phyloP scores from a whole-genome alignment of 2,329 filamentous ascomycete genomes.

The Hypoxylon sp. region DNA sequence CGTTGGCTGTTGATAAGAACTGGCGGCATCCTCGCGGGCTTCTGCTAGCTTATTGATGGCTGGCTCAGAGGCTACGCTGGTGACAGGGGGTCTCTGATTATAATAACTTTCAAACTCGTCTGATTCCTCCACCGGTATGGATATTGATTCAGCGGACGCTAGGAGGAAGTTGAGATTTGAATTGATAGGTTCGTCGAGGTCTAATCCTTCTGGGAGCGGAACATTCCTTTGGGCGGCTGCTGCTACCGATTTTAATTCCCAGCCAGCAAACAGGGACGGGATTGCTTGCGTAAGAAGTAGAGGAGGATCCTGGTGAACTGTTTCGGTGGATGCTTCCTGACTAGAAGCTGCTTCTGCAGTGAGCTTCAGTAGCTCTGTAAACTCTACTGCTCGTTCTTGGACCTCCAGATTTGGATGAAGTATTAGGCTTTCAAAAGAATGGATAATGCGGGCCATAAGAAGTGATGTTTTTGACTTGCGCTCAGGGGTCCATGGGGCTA shows the following conservation, averaged over 20 bases:
- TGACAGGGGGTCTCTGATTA: constrained; percentile 62
- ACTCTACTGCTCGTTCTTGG: constrained; percentile 92
- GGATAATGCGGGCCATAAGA: constrained; percentile 80
- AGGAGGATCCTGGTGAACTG: constrained; percentile 72
- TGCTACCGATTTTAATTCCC: constrained; percentile 93
- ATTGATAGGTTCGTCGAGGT: constrained; percentile 85
- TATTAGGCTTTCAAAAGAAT: constrained; percentile 80
- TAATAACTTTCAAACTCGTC: constrained; percentile 76
- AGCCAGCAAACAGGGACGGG: constrained; percentile 83
- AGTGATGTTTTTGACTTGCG: constrained; percentile 79
- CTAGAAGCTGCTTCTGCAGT: constrained; percentile 81
- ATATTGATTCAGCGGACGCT: constrained; percentile 61
- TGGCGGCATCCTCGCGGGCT: constrained; percentile 53
- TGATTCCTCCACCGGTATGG: constrained; percentile 61
- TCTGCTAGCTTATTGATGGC: constrained; percentile 63
- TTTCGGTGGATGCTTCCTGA: constrained; percentile 66
- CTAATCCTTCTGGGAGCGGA: constrained; percentile 76
- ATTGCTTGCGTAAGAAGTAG: constrained; percentile 90
- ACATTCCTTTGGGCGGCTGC: constrained; percentile 84
- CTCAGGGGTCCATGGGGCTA: constrained; percentile 73
- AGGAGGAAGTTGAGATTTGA: constrained; percentile 74
- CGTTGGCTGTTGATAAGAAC: constrained; percentile 67
- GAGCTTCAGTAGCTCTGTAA: constrained; percentile 86
- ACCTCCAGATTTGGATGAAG: constrained; percentile 90
- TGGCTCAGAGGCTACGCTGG: constrained; percentile 63